Evolutionary conservation across 805 yeast genomes (phyloP).

Genomic region (Pichia californica): DNA sequence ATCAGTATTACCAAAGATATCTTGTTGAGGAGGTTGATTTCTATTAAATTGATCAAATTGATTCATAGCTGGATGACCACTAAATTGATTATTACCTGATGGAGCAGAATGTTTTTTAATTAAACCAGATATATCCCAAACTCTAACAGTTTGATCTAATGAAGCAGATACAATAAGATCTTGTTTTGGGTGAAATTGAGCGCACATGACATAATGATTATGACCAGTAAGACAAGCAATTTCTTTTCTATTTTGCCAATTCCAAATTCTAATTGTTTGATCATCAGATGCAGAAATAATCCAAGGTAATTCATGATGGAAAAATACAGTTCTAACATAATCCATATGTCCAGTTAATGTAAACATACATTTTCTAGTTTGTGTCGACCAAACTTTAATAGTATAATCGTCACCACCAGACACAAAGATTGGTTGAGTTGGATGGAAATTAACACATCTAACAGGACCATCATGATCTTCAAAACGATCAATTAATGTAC

Average conservation of each 20-base stretch:
- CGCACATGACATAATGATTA: constrained; percentile 96
- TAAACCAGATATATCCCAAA: constrained; percentile 96
- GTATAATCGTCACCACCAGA: constrained; percentile 98
- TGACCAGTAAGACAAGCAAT: constrained; percentile 97
- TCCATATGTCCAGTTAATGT: constrained; percentile 92
- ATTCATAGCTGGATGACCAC: constrained; percentile 15
- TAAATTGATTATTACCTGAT: constrained; percentile 16
- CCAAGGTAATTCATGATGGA: constrained; percentile 97
- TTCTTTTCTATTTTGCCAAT: constrained; percentile 98
- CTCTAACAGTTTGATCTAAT: constrained; percentile 96
- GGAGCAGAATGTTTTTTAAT: constrained; percentile 90
- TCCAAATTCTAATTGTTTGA: constrained; percentile 98
- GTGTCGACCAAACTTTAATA: constrained; percentile 92
- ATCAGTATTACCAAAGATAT: constrained; percentile 89
- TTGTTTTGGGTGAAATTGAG: constrained; percentile 94
- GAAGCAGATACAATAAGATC: constrained; percentile 94
- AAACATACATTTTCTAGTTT: constrained; percentile 84
- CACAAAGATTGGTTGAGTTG: constrained; percentile 94
- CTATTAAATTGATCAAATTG: constrained; percentile 42
- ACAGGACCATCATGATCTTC: constrained; percentile 99
- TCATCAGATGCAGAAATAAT: constrained; percentile 93
- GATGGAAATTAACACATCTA: constrained; percentile 91
- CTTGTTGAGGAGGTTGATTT: constrained; percentile 75
- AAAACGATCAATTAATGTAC: constrained; percentile 89
- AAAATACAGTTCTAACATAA: constrained; percentile 87